Base-by-base conservation (phyloP, 2,329 filamentous ascomycete species). In the Ceratocystis cacaofunesta region DNA sequence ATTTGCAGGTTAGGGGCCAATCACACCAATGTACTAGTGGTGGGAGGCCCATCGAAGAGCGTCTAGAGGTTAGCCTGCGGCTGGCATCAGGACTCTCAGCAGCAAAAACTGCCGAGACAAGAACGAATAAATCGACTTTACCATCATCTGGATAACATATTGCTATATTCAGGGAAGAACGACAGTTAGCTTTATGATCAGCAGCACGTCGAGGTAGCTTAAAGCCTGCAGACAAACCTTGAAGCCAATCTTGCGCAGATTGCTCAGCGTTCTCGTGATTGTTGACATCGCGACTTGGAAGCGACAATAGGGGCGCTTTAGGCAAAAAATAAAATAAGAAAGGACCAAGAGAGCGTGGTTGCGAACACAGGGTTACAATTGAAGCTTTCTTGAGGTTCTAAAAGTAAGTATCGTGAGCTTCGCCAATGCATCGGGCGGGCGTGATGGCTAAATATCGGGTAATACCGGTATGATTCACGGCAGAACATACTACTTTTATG, bases 91-190 rank as follows among this genome's bases (percentile, higher is more conserved):
- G 36, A 41, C 36, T 41, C 36, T 41, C 36, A 15, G 36, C 36
- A 41, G 36, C 36, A 41, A 41, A 12, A 2, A 12, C 19, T 25
- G 8, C 25, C 6, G 15, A 36, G 57, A 25, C n/a, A 48, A n/a
- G 28, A 25, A 30, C 19, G 55, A 3, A 25, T 6, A 6, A 41
- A 43, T 17, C n/a, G 32, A 63, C 32, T 50, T 55, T 89, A 95
- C 89, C 79, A 92, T 86, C 83, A 97, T 83, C 81, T 97, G 94
- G 78, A 89, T 88, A 78, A 85, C 88, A 82, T 87, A 94, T 76
- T 96, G 88, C 91, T 95, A 73, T 12, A 36, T 1, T 17, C 48
- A 41, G 12, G n/a, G 30, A 46, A 57, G 22, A 22, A 36, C 3
- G 69, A 30, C 32, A 25, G 63, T 62, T 60, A 65, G 61, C 41